phyloP scores from a whole-genome alignment of 2,329 filamentous ascomycete genomes.

The Onygenales sp. region DNA sequence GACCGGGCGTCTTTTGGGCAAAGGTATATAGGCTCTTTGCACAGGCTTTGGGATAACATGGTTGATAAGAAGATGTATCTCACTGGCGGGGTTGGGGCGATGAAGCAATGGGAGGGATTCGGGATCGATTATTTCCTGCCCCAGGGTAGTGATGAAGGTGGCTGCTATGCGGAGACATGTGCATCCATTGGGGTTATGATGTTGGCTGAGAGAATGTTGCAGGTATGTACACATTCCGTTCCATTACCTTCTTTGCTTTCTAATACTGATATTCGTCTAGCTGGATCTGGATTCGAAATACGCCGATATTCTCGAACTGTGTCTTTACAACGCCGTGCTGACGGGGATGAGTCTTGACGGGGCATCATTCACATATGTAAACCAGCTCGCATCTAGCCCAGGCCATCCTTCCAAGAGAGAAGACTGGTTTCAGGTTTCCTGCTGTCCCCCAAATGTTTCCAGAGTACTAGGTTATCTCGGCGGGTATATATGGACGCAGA shows the following conservation, averaged over 20 bases:
- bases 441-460: conserved; percentile 52
- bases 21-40: conserved; percentile 32
- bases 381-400: conserved; percentile 49
- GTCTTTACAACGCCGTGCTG: conserved; percentile 52
- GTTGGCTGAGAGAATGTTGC: conserved; percentile 44
- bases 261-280: conserved; percentile 8
- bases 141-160: conserved; percentile 50
- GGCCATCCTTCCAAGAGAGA: conserved; percentile 40
- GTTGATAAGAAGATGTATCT: conserved; percentile 53
- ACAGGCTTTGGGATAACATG: conserved; percentile 51
- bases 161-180: conserved; percentile 55
- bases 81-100: conserved; percentile 51
- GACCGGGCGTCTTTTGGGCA: conserved; percentile 11
- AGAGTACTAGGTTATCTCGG: conserved; percentile 48
- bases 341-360: conserved; percentile 49
- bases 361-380: conserved; percentile 51
- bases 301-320: conserved; percentile 52
- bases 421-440: conserved; percentile 52
- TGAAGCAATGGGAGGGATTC: conserved; percentile 53
- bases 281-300: conserved; percentile 45
- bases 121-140: conserved; percentile 51
- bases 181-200: conserved; percentile 53
- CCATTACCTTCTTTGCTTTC: not conserved
- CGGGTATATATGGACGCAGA: conserved; percentile 46
- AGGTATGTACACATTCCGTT: conserved; percentile 29